Conservation (phyloP, 306 rosid species). For the Aeschynomene evenia region DNA sequence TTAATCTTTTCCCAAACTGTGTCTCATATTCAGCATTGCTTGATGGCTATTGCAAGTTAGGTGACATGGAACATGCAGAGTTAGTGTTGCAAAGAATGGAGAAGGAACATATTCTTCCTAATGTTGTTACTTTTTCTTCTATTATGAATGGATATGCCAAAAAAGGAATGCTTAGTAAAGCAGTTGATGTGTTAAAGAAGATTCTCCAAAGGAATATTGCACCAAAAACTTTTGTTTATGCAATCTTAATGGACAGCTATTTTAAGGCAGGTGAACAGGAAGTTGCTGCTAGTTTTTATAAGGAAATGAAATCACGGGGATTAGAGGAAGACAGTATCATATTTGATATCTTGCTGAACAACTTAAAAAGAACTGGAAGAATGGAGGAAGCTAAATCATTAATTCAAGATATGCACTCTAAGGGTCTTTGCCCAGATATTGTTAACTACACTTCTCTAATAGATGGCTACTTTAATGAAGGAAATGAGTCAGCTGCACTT, state of each 20-base stretch:
- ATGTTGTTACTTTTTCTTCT: slow-evolving; percentile 67
- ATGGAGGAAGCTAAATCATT: slow-evolving; percentile 67
- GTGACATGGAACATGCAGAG: slow-evolving; percentile 65
- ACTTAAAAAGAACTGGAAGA: slow-evolving; percentile 63
- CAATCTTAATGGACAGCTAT: slow-evolving; percentile 62
- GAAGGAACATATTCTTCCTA: slow-evolving; percentile 56
- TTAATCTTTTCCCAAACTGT: slow-evolving; percentile 61
- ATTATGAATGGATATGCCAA: slow-evolving; percentile 72
- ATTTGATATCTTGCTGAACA: slow-evolving; percentile 74
- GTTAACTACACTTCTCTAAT: slow-evolving; percentile 76
- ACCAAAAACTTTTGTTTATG: slow-evolving; percentile 70
- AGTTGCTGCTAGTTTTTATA: slow-evolving; percentile 57
- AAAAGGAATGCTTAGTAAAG: slow-evolving; percentile 74
- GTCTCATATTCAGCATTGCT: slow-evolving; percentile 71
- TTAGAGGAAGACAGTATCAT: slow-evolving; percentile 59
- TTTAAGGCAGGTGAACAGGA: slow-evolving; percentile 65
- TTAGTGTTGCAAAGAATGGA: slow-evolving; percentile 59
- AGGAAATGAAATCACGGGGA: slow-evolving; percentile 66
- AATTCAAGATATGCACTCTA: slow-evolving; percentile 57
- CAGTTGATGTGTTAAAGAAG: slow-evolving; percentile 53
- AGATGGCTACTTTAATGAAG: slow-evolving; percentile 76
- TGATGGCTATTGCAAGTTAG: slow-evolving; percentile 70
- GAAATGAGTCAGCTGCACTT: slow-evolving; percentile 64
- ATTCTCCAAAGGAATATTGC: slow-evolving; percentile 55
- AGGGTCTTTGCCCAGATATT: slow-evolving; percentile 61